Evolutionary conservation across 805 yeast genomes (phyloP).

Genomic region (Metschnikowia koreensis): DNA sequence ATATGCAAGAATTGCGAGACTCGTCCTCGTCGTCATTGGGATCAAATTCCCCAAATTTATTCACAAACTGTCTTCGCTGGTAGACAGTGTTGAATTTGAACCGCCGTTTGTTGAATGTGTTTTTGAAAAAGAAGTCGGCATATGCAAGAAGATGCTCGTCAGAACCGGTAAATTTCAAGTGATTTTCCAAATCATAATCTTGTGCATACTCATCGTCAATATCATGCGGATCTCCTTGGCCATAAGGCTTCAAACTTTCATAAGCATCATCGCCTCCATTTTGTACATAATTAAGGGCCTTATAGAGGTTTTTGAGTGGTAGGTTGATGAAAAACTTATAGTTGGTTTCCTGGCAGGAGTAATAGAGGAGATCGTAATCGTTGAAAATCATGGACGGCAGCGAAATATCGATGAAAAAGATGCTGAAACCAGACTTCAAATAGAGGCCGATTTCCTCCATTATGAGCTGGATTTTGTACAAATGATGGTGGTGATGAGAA

Average conservation of each 20-base stretch:
- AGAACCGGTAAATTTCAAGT: neutral
- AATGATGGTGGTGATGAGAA: constrained; percentile 19
- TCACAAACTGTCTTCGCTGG: constrained; percentile 42
- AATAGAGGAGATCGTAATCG: constrained; percentile 43
- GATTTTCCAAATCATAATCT: constrained; percentile 8
- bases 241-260: constrained; percentile 13
- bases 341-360: constrained; percentile 40
- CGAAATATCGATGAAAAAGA: constrained; percentile 44
- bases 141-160: constrained; percentile 27
- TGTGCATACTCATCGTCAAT: constrained; percentile 21
- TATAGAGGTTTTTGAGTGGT: constrained; percentile 46
- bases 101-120: constrained; percentile 27
- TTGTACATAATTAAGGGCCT: constrained; percentile 42
- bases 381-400: constrained; percentile 41
- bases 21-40: constrained; percentile 6
- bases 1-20: constrained; percentile 24
- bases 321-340: constrained; percentile 44
- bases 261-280: constrained; percentile 23
- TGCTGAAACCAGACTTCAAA: constrained; percentile 50
- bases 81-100: constrained; percentile 42
- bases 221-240: constrained; percentile 18
- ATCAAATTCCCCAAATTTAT: constrained; percentile 42
- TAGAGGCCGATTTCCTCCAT: constrained; percentile 60
- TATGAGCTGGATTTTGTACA: constrained; percentile 39
- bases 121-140: constrained; percentile 35